Evolutionary conservation across 2,329 filamentous ascomycete genomes (phyloP), one percentile per base, ranked within the genome.

Genomic region (Colletotrichum brevisporum): DNA sequence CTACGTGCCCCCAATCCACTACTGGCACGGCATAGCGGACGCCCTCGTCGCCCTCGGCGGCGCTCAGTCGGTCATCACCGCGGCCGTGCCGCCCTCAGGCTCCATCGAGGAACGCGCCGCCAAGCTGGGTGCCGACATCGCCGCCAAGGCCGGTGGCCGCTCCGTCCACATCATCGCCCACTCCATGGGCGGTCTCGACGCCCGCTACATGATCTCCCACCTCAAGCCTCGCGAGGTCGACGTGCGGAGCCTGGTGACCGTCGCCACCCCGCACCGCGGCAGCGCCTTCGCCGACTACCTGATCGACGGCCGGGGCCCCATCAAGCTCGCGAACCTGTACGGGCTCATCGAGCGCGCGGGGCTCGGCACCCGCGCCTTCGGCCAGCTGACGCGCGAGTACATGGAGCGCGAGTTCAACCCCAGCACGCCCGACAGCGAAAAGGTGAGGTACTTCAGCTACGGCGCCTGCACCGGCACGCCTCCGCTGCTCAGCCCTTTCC

Each of bases 151-250:
- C 1, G 73, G 77, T 24, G 83, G 83, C 18, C 82, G 80, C 69
- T 88, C 90, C 58, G 93, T 97, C 72, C 94, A 93, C 76, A 92
- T 97, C 68, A 85, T 94, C 21, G 89, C 89, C 48, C 92, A 94
- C 80, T 88, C 85, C 73, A 91, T 91, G 89, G 89, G 90, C 55
- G 89, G 90, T 2, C 82, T 92, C 4, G 90, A 91, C 76, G 86
- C 89, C 10, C 83, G 90, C 53, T 90, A 90, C 77, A 90, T 91
- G 88, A 87, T 91, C 61, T 88, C 88, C 24, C 82, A 83, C 58
- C 80, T 90, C 13, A 80, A 79, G 50, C 86, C 86, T 1, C 76
- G 78, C 26, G 78, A 80, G 48, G 79, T 88, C 21, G 75, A 79
- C 18, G 85, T 89, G 57, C 81, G 82, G 31, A 85, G 84, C 2